These are phyloP conservation scores for Pyropia yezoensis DNA, from an alignment of 23 red algal genomes.

Conservation along the genomic window DNA sequence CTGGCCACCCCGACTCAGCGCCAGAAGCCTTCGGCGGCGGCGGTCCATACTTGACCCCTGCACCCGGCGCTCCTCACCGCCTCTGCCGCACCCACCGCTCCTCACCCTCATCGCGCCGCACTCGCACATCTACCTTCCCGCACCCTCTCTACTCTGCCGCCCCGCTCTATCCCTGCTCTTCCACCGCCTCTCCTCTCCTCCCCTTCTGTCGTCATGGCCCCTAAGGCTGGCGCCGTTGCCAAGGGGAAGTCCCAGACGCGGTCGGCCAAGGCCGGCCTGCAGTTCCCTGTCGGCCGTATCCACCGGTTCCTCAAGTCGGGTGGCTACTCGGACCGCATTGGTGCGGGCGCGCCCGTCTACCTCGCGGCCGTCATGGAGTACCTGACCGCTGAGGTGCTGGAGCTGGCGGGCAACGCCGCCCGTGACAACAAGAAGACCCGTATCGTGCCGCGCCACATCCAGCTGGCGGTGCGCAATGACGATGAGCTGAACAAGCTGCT, in stretches of 20 bases:
- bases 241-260: slow-evolving; percentile 75
- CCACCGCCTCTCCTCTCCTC: too few species aligned
- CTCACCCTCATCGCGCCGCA: too few species aligned
- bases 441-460: slow-evolving; percentile 97
- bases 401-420: slow-evolving; percentile 95
- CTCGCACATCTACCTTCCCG: too few species aligned
- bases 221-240: slow-evolving; percentile 10
- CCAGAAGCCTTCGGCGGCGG: too few species aligned
- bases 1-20: too few species aligned
- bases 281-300: slow-evolving; percentile 98
- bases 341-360: slow-evolving; percentile 97
- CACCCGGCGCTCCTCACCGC: too few species aligned
- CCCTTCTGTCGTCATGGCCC: slow-evolving; percentile 13
- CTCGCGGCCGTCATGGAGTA: slow-evolving; percentile 99
- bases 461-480: slow-evolving; percentile 96
- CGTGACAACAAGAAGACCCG: slow-evolving; percentile 99
- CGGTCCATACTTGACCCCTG: too few species aligned
- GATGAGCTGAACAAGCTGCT: slow-evolving; percentile 99
- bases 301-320: slow-evolving; percentile 88
- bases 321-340: slow-evolving; percentile 94
- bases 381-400: slow-evolving; percentile 97
- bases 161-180: too few species aligned
- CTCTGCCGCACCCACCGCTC: too few species aligned
- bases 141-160: too few species aligned
- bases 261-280: slow-evolving; percentile 92